These are phyloP conservation scores for Microsporum canis DNA, from an alignment of 2,329 filamentous ascomycete genomes.

Conservation along the genomic window DNA sequence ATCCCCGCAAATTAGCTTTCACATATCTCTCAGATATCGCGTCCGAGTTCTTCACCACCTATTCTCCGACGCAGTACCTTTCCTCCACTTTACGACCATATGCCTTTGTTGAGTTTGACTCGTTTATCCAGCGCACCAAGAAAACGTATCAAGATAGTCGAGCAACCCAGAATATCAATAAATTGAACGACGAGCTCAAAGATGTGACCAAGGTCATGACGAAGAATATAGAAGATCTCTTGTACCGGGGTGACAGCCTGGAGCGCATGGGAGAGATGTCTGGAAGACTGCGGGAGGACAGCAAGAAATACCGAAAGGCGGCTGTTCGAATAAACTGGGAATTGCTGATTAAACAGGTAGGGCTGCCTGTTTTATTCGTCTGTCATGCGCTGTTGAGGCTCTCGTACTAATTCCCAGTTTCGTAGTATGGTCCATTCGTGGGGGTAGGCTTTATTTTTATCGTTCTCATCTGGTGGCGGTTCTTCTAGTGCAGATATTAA, in stretches of 20 bases:
- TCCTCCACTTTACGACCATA: constrained; percentile 72
- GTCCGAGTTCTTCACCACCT: constrained; percentile 79
- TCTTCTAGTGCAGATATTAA: constrained; percentile 50
- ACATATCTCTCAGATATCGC: constrained; percentile 92
- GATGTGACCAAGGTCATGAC: constrained; percentile 99
- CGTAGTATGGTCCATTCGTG: constrained; percentile 74
- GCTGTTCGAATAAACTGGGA: constrained; percentile 98
- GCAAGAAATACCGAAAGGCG: constrained; percentile 83
- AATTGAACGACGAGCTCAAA: constrained; percentile 90
- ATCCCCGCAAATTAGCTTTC: constrained; percentile 96
- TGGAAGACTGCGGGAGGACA: constrained; percentile 76
- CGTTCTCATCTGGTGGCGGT: constrained; percentile 82
- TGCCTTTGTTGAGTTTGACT: constrained; percentile 96
- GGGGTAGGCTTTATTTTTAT: constrained; percentile 71
- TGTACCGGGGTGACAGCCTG: constrained; percentile 87
- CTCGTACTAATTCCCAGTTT: neutral
- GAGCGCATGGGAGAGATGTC: constrained; percentile 97
- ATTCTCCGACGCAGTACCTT: constrained; percentile 62
- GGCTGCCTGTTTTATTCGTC: constrained; percentile 16
- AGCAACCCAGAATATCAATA: constrained; percentile 83
- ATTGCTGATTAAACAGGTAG: constrained; percentile 73
- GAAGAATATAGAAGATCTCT: constrained; percentile 96
- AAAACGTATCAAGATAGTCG: constrained; percentile 88
- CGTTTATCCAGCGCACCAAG: constrained; percentile 86
- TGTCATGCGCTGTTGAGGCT: neutral